phyloP scores from a whole-genome alignment of 169 alveolate genomes.

The Neospora caninum region DNA sequence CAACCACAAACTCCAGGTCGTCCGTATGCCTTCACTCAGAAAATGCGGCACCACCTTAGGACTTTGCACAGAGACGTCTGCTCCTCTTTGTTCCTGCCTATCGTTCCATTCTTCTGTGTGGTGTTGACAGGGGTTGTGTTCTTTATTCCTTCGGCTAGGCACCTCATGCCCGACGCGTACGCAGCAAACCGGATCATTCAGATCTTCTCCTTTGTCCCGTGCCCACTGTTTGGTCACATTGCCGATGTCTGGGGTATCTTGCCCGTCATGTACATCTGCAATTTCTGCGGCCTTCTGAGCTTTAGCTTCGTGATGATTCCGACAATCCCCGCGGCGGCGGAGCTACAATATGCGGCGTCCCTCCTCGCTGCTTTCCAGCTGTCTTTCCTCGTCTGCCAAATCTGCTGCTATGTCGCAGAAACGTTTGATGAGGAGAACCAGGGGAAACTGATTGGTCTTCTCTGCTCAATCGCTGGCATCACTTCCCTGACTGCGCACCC shows the following conservation, averaged over 20 bases:
- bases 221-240: slow-evolving; percentile 44
- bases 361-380: slow-evolving; percentile 34
- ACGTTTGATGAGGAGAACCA: not conserved
- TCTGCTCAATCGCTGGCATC: slow-evolving; percentile 32
- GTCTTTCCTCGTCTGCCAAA: slow-evolving; percentile 41
- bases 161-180: slow-evolving; percentile 44
- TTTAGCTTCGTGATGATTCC: slow-evolving; percentile 33
- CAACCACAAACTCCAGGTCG: not conserved
- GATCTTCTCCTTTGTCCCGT: slow-evolving; percentile 46
- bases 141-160: slow-evolving; percentile 45
- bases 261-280: slow-evolving; percentile 41
- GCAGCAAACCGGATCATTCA: slow-evolving; percentile 51
- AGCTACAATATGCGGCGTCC: slow-evolving; percentile 28
- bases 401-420: slow-evolving; percentile 42
- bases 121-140: slow-evolving; percentile 19
- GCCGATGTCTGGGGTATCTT: slow-evolving; percentile 39
- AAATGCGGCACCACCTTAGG: not conserved
- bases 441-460: slow-evolving; percentile 47
- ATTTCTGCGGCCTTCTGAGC: slow-evolving; percentile 12
- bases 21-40: not conserved
- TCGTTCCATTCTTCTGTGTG: slow-evolving; percentile 22
- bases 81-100: not conserved
- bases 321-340: slow-evolving; percentile 3
- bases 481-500: slow-evolving; percentile 26
- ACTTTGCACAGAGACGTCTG: not conserved